These are phyloP conservation scores for Herpotrichia juniperi DNA, from an alignment of 2,329 filamentous ascomycete genomes.

Conservation along the genomic window DNA sequence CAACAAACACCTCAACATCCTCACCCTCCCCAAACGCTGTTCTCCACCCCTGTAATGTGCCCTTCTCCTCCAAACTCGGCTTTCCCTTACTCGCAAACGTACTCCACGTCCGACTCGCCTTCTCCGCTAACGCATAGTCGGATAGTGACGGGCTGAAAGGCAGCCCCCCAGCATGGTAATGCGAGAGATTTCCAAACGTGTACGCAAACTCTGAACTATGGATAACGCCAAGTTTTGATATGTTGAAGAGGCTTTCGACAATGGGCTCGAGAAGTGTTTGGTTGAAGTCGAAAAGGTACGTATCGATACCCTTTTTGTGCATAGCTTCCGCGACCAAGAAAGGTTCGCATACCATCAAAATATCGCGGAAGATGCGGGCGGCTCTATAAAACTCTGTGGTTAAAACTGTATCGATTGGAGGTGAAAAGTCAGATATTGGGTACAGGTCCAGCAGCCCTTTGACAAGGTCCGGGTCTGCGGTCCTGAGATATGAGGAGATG, in stretches of 20 bases:
- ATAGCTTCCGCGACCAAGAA: conserved; percentile 51
- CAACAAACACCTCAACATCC: conserved; percentile 46
- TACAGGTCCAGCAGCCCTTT: conserved; percentile 39
- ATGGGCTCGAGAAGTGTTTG: conserved; percentile 59
- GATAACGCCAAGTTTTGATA: conserved; percentile 52
- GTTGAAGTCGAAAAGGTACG: conserved; percentile 61
- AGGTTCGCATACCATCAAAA: conserved; percentile 58
- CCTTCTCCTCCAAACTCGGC: conserved; percentile 26
- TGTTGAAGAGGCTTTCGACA: conserved; percentile 39
- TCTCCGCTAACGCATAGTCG: conserved; percentile 50
- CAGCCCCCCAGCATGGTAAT: conserved; percentile 50
- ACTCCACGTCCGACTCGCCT: conserved; percentile 56
- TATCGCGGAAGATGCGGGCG: conserved; percentile 58
- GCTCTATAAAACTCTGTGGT: conserved; percentile 58
- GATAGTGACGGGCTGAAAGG: conserved; percentile 37
- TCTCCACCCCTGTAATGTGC: conserved; percentile 53
- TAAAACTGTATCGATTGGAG: conserved; percentile 46
- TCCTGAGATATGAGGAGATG: conserved; percentile 48
- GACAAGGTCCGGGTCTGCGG: conserved; percentile 35
- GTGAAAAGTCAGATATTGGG: conserved; percentile 50
- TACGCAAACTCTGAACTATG: conserved; percentile 63
- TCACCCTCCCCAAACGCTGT: conserved; percentile 37
- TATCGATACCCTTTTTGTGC: conserved; percentile 43
- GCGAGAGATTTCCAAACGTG: conserved; percentile 51
- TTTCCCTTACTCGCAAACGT: conserved; percentile 51